phyloP scores from a whole-genome alignment of 495 filamentous ascomycete genomes.

The Aspergillus panamensis region DNA sequence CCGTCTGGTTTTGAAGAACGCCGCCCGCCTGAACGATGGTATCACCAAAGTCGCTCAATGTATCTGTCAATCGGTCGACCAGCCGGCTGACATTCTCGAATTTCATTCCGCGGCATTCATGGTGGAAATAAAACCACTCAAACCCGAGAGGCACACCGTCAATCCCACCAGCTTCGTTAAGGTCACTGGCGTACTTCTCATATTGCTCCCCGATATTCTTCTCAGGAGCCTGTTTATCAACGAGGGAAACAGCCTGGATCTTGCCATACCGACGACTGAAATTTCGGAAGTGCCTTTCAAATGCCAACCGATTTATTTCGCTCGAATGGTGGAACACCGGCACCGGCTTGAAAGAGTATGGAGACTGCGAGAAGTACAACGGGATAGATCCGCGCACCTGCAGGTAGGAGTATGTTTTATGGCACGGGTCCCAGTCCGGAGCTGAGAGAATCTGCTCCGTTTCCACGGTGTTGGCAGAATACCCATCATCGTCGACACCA shows the following conservation, averaged over 20 bases:
- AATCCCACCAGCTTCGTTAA: conserved; percentile 60
- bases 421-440: conserved; percentile 55
- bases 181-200: conserved; percentile 54
- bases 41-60: conserved; percentile 62
- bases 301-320: conserved; percentile 71
- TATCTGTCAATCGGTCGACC: conserved; percentile 61
- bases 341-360: conserved; percentile 86
- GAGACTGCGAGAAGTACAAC: conserved; percentile 87
- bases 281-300: conserved; percentile 71
- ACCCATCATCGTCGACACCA: conserved; percentile 82
- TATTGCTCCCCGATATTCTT: conserved; percentile 72
- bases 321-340: conserved; percentile 75
- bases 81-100: conserved; percentile 88
- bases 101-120: conserved; percentile 88
- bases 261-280: conserved; percentile 65
- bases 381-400: conserved; percentile 88
- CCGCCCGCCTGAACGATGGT: conserved; percentile 52
- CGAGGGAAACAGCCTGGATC: conserved; percentile 75
- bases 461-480: conserved; percentile 87
- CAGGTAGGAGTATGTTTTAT: conserved; percentile 73
- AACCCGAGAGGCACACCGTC: conserved; percentile 58
- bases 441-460: conserved; percentile 86
- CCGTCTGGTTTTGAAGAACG: conserved; percentile 58
- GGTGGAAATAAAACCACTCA: conserved; percentile 97
- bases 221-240: conserved; percentile 83